Evolutionary conservation across 345 rosid species (phyloP), one percentile per base, ranked within the genome.

Genomic region (Fremontodendron californicum): DNA sequence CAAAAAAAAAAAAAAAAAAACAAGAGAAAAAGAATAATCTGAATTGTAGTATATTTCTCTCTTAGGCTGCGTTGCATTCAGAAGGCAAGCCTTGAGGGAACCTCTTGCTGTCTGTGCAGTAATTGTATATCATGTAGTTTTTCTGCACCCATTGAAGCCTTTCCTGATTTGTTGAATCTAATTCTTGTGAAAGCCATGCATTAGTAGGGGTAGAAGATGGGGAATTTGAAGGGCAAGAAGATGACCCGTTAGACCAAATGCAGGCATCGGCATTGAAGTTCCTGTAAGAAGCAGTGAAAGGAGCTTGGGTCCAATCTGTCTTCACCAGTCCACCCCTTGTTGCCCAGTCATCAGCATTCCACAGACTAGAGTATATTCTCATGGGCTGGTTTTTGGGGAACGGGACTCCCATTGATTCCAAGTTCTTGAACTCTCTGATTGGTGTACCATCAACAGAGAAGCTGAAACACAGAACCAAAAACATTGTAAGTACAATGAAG

Each of bases 391-490:
- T 86, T 81, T 83, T 86, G 3, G 91, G 96, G 63, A 81, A 87
- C 8, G 91, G 75, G 10, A 90, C 83, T 0, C 90, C 89, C 1
- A 25, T 78, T 13, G 90, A 71, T 9, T 86, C 86, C 81, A 83
- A 65, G 85, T 89, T 92, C 84, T 85, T 87, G 88, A 88, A 92
- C 57, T 88, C 88, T 72, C 94, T 86, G 35, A 91, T 90, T 0
- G 94, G 96, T 0, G 83, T 85, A 8, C 85, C 85, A 43, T 89
- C 95, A 2, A 84, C 90, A 9, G 80, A 87, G 83, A 86, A 86
- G 40, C 90, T 90, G 84, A 11, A 66, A 21, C 35, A 33, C 3
- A 33, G 35, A 33, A 3, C 2, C 2, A 33, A 33, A 33, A 3
- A 33, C 1, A 33, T 33, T 33, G 35, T 33, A 33, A 33, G 35